Conservation (phyloP, 768 basidiomycete genomes). For the Paxillus ammoniavirescens region DNA sequence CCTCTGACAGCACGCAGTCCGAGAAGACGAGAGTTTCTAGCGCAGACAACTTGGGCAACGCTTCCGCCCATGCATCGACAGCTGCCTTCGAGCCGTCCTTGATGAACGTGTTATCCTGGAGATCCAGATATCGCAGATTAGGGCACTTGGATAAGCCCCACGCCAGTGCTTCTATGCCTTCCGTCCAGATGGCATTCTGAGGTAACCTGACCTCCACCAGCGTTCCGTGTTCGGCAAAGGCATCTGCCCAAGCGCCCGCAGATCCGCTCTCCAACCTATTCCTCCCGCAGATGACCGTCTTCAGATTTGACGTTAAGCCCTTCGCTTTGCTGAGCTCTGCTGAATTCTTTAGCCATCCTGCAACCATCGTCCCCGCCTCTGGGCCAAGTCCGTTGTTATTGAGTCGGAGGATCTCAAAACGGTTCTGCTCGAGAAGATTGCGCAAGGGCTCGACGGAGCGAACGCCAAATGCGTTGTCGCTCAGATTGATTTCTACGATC, state of each 20-base stretch:
- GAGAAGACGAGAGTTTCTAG: constrained; percentile 84
- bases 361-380: constrained; percentile 81
- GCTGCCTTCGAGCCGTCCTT: constrained; percentile 60
- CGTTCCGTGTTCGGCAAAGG: constrained; percentile 81
- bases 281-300: constrained; percentile 85
- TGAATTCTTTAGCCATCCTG: constrained; percentile 77
- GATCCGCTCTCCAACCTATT: constrained; percentile 95
- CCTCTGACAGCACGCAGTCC: constrained; percentile 79
- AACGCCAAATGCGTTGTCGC: constrained; percentile 96
- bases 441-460: constrained; percentile 94
- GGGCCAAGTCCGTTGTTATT: constrained; percentile 98
- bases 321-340: constrained; percentile 65
- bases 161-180: constrained; percentile 80
- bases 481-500: constrained; percentile 85
- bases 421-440: constrained; percentile 81
- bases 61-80: constrained; percentile 58
- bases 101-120: constrained; percentile 89
- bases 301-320: constrained; percentile 69
- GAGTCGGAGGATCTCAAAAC: constrained; percentile 76
- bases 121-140: constrained; percentile 72
- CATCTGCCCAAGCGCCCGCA: constrained; percentile 79
- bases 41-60: constrained; percentile 66
- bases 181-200: constrained; percentile 97
- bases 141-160: constrained; percentile 67
- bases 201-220: constrained; percentile 88